Percentiles rank a stretch among this genome's conserved stretches.
Evolutionary conservation across 2,329 filamentous ascomycete species (phyloP).

Genomic region (Pseudogymnoascus sp.): DNA sequence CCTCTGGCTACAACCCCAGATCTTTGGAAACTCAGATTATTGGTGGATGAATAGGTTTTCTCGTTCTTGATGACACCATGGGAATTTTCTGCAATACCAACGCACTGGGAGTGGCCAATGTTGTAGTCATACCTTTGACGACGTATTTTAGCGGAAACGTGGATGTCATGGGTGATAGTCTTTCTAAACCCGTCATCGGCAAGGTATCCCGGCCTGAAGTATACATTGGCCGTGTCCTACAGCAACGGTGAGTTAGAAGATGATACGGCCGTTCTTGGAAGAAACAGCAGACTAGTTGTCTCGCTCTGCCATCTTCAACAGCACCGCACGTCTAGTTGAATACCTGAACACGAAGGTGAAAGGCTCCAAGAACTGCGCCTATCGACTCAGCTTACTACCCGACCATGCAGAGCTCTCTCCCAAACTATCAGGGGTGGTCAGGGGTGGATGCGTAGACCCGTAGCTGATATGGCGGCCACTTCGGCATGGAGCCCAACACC

Average conservation of each 20-base stretch:
- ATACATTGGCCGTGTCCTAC: conserved; percentile 25
- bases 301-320: conserved; percentile 34
- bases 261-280: conserved; percentile 39
- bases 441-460: conserved; percentile 22
- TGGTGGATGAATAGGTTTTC: conserved; percentile 32
- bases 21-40: conserved; percentile 30
- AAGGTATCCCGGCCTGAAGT: conserved; percentile 34
- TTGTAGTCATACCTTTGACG: conserved; percentile 45
- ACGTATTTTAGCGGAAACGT: conserved; percentile 50
- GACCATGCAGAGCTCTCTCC: conserved; percentile 20
- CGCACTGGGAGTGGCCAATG: conserved; percentile 39
- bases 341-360: conserved; percentile 29
- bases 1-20: conserved; percentile 37
- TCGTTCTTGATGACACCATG: conserved; percentile 33
- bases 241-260: conserved; percentile 39
- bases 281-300: conserved; percentile 38
- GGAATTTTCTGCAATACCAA: conserved; percentile 34
- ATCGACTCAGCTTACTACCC: conserved; percentile 40
- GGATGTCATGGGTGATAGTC: conserved; percentile 45
- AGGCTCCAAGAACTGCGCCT: conserved; percentile 26
- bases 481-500: conserved; percentile 43
- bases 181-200: conserved; percentile 40
- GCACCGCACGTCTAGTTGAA: conserved; percentile 34
- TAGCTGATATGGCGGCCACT: conserved; percentile 44
- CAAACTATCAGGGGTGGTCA: conserved; percentile 23